Percentiles rank a stretch among this genome's conserved stretches.
Evolutionary conservation across 768 basidiomycete species (phyloP).

Genomic region (Lactarius psammicola): DNA sequence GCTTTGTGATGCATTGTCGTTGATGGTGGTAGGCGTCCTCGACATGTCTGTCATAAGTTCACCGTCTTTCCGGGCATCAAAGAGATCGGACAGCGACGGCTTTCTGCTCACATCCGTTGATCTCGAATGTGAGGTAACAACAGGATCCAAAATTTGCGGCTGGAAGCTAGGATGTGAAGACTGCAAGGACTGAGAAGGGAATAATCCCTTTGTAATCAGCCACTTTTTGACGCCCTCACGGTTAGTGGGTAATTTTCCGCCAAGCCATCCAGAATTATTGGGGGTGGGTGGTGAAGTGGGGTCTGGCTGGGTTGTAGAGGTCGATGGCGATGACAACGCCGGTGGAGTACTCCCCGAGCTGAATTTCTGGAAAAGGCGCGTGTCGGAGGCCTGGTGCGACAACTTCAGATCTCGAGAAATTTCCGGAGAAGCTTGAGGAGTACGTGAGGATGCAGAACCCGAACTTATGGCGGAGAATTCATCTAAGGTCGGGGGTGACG

Average conservation of each 20-base stretch:
- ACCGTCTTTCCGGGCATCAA: slow-evolving; percentile 54
- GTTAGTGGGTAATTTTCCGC: slow-evolving; percentile 63
- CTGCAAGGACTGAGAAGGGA: slow-evolving; percentile 43
- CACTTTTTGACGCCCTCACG: slow-evolving; percentile 79
- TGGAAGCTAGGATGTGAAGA: slow-evolving; percentile 22
- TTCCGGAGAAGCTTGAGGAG: slow-evolving; percentile 48
- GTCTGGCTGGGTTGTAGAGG: slow-evolving; percentile 51
- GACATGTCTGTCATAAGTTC: slow-evolving; percentile 53
- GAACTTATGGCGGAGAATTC: slow-evolving; percentile 45
- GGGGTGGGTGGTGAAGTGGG: slow-evolving; percentile 40
- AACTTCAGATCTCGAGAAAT: slow-evolving; percentile 57
- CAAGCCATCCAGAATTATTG: slow-evolving; percentile 36
- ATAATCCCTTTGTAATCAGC: slow-evolving; percentile 62
- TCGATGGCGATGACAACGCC: slow-evolving; percentile 41
- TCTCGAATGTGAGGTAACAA: slow-evolving; percentile 36
- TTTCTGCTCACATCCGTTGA: slow-evolving; percentile 52
- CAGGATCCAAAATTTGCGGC: slow-evolving; percentile 34
- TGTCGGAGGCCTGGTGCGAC: slow-evolving; percentile 69
- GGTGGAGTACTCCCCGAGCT: slow-evolving; percentile 41
- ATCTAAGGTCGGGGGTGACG: slow-evolving; percentile 44
- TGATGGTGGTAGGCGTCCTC: slow-evolving; percentile 49
- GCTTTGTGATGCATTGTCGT: slow-evolving; percentile 38
- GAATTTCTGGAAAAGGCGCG: slow-evolving; percentile 57
- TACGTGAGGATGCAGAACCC: slow-evolving; percentile 49
- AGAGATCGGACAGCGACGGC: slow-evolving; percentile 64